Percentiles rank a stretch among this genome's conserved stretches.
These are phyloP conservation scores for Narthecium ossifragum DNA, from an alignment of 106 monocot genomes.

Conservation along the genomic window DNA sequence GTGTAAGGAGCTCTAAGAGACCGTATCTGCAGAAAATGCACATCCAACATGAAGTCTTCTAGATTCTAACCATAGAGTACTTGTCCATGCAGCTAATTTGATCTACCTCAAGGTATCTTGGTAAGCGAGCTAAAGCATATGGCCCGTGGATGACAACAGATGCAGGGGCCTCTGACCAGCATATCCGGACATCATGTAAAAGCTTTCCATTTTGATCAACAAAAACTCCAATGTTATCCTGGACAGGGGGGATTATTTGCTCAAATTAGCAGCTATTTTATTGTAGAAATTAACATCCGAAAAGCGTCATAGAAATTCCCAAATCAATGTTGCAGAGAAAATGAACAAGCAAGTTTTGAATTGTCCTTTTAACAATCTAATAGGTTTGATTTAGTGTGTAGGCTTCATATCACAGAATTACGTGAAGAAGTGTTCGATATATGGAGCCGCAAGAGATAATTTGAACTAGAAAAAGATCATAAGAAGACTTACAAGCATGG, in stretches of 20 bases:
- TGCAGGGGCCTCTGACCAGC: conserved; percentile 87
- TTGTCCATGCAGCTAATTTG: background rate
- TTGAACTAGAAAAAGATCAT: too few species aligned
- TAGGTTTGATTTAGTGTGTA: too few species aligned
- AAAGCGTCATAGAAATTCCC: too few species aligned
- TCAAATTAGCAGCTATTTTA: too few species aligned
- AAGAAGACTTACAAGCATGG: too few species aligned
- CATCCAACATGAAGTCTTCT: background rate
- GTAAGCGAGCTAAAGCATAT: conserved; percentile 75
- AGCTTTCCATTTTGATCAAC: conserved; percentile 99
- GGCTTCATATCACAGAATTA: too few species aligned
- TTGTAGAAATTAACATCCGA: too few species aligned
- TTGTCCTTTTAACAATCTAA: too few species aligned
- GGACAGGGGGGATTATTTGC: conserved; percentile 8
- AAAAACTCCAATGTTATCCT: conserved; percentile 98
- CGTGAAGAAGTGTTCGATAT: too few species aligned
- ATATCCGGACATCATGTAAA: conserved; percentile 89
- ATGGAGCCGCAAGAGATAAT: too few species aligned
- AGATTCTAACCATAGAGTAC: conserved; percentile 1
- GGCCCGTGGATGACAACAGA: conserved; percentile 75
- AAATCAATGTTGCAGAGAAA: too few species aligned
- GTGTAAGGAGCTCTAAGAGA: conserved; percentile 84
- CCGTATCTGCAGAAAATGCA: conserved; percentile 57
- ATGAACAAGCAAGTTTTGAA: too few species aligned
- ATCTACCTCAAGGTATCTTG: conserved; percentile 72